Evolutionary conservation across 2,329 filamentous ascomycete species (phyloP).

Genomic region (Penicillium sp.): DNA sequence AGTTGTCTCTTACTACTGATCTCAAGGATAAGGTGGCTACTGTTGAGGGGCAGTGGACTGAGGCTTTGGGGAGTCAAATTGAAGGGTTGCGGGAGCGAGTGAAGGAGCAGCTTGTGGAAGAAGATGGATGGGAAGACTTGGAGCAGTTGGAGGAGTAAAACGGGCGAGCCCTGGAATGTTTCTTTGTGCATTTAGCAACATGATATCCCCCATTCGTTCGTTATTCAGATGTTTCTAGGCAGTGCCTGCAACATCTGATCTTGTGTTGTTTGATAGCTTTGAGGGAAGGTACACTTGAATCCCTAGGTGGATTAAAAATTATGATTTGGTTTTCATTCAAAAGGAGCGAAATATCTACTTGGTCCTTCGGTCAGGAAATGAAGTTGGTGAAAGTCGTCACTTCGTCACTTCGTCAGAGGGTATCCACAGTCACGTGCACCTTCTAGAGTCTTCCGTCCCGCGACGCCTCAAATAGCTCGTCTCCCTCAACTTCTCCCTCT

Average conservation of each 20-base stretch:
- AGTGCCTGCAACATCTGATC: not conserved
- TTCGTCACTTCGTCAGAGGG: not conserved
- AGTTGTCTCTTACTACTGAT: slow-evolving; percentile 73
- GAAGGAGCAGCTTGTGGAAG: slow-evolving; percentile 69
- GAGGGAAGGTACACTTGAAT: not conserved
- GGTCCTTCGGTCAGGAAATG: too few relatives aligned
- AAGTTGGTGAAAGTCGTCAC: too few relatives aligned
- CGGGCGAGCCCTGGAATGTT: slow-evolving; percentile 3
- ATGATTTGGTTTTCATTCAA: too few relatives aligned
- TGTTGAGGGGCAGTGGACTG: slow-evolving; percentile 88
- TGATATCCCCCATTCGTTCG: slow-evolving; percentile 27
- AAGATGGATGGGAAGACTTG: slow-evolving; percentile 86
- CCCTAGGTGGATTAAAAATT: not conserved
- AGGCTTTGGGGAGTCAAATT: slow-evolving; percentile 78
- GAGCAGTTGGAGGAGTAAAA: slow-evolving; percentile 55
- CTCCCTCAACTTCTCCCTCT: slow-evolving; percentile 10
- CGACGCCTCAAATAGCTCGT: slow-evolving; percentile 23
- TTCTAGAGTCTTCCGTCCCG: slow-evolving; percentile 44
- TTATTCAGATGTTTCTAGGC: slow-evolving; percentile 14
- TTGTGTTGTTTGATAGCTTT: not conserved
- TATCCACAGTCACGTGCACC: slow-evolving; percentile 25
- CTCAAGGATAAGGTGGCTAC: slow-evolving; percentile 90
- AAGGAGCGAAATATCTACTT: too few relatives aligned
- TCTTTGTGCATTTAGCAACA: slow-evolving; percentile 11
- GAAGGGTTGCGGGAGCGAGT: slow-evolving; percentile 73